phyloP scores from a whole-genome alignment of 2,329 filamentous ascomycete species.

The Plenodomus tracheiphilus region DNA sequence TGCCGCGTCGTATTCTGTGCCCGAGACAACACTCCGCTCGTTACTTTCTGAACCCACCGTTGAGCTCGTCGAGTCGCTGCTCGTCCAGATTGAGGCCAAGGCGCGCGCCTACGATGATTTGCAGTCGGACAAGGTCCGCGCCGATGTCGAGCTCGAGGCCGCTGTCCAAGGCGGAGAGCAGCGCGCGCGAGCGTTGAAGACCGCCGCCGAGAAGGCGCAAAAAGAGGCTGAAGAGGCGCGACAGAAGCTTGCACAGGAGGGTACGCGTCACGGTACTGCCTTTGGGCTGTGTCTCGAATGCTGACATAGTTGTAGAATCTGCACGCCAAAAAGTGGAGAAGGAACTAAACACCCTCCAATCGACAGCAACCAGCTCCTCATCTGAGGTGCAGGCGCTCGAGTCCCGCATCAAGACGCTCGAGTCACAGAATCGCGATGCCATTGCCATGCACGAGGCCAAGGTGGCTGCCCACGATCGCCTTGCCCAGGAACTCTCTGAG shows the following conservation, averaged over 20 bases:
- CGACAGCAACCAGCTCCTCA: slow-evolving; percentile 71
- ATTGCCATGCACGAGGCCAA: slow-evolving; percentile 88
- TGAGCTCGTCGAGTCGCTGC: slow-evolving; percentile 75
- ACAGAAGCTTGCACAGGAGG: slow-evolving; percentile 79
- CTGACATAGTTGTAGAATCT: slow-evolving; percentile 63
- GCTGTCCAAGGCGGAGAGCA: slow-evolving; percentile 81
- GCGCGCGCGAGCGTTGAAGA: slow-evolving; percentile 79
- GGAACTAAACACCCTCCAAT: slow-evolving; percentile 77
- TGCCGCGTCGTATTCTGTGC: slow-evolving; percentile 70
- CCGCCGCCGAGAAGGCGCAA: slow-evolving; percentile 77
- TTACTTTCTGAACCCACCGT: slow-evolving; percentile 70
- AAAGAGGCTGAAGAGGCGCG: slow-evolving; percentile 82
- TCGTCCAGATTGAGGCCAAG: slow-evolving; percentile 75
- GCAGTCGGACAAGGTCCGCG: slow-evolving; percentile 82
- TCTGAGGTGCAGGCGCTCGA: slow-evolving; percentile 76
- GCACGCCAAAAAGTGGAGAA: slow-evolving; percentile 74
- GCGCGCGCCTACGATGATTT: slow-evolving; percentile 81
- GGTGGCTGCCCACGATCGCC: slow-evolving; percentile 79
- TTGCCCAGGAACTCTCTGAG: slow-evolving; percentile 82
- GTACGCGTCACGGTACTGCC: slow-evolving; percentile 53
- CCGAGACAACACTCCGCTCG: slow-evolving; percentile 64
- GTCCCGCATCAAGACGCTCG: slow-evolving; percentile 81
- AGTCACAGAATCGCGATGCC: slow-evolving; percentile 90
- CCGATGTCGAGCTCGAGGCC: slow-evolving; percentile 92
- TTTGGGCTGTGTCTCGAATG: slow-evolving; percentile 3